Base-by-base conservation (phyloP, 139 green algal genomes). In the Spirogloea muscicola region DNA sequence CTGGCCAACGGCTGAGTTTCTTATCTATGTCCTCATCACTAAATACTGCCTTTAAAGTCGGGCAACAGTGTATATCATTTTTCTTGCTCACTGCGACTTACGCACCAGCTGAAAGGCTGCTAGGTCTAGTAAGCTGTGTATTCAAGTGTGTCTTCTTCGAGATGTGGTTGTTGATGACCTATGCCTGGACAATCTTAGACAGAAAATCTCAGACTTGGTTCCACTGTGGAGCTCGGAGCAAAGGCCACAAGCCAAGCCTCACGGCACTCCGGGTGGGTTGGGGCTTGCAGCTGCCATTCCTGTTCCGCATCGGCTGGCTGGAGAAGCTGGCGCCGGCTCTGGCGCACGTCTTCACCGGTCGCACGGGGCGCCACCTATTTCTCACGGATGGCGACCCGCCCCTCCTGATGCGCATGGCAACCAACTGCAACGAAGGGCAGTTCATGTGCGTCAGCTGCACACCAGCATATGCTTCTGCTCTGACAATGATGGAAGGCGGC, bases 261-360 rank as follows among this genome's bases (percentile, higher is more conserved):
- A n/a, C n/a, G n/a, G n/a, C n/a, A n/a, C n/a, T n/a, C n/a, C n/a
- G n/a, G n/a, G 7, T 31, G 25, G 5, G 46, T 6, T 27, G 21
- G 21, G 7, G 48, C 7, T 7, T 51, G 58, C 68, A 76, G 68
- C 57, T 76, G 7, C 68, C 68, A 13, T 74, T 76, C 68, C 68
- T 76, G 3, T 52, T 76, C 33, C 29, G 6, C 37, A 41, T 75
- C 7, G 43, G 31, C 7, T n/a, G 29, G 3, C 43, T 76, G 9
- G 68, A 76, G 68, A 76, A 75, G 57, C 18, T 55, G 3, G 38
- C 68, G 31, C 31, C 68, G 6, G 25, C 55, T 3, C 29, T 76
- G 39, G 68, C 68, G 34, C 68, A 52, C 36, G 3, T 68, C 9
- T 25, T 76, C 57, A 13, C 58, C 16, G 68, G 68, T 6, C 38